phyloP scores from a whole-genome alignment of 1,284 basidiomycete genomes.

The Tausonia pullulans region DNA sequence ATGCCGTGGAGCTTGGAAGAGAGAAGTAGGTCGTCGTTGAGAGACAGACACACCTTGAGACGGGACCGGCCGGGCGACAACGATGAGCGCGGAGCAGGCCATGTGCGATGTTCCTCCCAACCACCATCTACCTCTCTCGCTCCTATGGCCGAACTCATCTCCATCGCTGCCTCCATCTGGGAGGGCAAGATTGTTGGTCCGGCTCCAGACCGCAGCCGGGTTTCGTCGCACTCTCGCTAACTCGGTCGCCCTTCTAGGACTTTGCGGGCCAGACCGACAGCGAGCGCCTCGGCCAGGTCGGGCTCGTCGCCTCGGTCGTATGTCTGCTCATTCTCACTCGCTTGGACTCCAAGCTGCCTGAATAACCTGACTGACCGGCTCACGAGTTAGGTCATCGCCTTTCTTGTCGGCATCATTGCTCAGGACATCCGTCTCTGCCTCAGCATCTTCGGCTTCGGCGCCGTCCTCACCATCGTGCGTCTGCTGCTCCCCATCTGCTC shows the following conservation, averaged over 20 bases:
- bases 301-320: slow-evolving; percentile 32
- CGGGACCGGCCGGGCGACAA: neutral
- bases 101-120: neutral
- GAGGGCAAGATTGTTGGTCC: slow-evolving; percentile 10
- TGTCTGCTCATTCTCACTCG: slow-evolving; percentile 26
- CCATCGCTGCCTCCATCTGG: neutral
- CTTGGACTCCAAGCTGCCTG: neutral
- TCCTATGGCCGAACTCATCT: slow-evolving; percentile 1
- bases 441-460: slow-evolving; percentile 41
- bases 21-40: neutral
- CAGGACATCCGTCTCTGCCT: slow-evolving; percentile 54
- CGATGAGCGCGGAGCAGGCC: neutral
- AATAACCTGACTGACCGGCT: neutral
- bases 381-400: slow-evolving; percentile 45
- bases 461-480: slow-evolving; percentile 47
- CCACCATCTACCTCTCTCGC: neutral
- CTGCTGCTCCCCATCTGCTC: neutral
- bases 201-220: neutral
- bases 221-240: neutral
- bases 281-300: slow-evolving; percentile 44
- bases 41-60: neutral
- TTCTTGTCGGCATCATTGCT: slow-evolving; percentile 48
- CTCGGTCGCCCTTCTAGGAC: slow-evolving; percentile 41
- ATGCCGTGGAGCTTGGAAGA: neutral
- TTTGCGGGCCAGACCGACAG: slow-evolving; percentile 57